A percentile compares a stretch with the other conserved stretches of the same genome.
Evolutionary conservation across 1,139 yeast species (phyloP).

Genomic region (Groenewaldozyma sp.): DNA sequence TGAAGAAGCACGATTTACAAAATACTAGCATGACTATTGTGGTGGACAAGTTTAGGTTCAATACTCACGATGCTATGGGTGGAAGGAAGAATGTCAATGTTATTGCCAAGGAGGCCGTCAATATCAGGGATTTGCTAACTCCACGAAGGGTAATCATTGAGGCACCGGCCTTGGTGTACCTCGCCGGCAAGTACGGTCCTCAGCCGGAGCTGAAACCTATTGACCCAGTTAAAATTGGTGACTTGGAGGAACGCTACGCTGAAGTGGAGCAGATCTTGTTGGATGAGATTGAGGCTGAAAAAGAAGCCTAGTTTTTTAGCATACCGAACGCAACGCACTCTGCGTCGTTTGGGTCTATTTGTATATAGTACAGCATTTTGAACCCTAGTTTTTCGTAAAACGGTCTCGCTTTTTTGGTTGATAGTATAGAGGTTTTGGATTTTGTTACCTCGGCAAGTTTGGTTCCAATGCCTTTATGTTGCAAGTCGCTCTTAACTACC

Average conservation of each 20-base stretch:
- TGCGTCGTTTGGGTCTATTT: neutral
- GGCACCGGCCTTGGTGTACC: slow-evolving; percentile 55
- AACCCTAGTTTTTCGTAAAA: slow-evolving; percentile 4
- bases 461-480: slow-evolving; percentile 9
- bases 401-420: neutral
- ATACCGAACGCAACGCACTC: neutral
- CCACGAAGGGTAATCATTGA: slow-evolving; percentile 75
- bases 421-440: slow-evolving; percentile 13
- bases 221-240: slow-evolving; percentile 9
- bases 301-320: neutral
- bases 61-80: slow-evolving; percentile 44
- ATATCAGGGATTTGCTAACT: slow-evolving; percentile 75
- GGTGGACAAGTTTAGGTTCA: slow-evolving; percentile 42
- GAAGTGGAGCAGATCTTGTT: slow-evolving; percentile 5
- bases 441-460: too few species aligned
- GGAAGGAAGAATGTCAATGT: slow-evolving; percentile 51
- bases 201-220: slow-evolving; percentile 11
- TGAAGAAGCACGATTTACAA: slow-evolving; percentile 45
- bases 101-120: slow-evolving; percentile 66
- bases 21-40: slow-evolving; percentile 59
- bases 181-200: slow-evolving; percentile 17
- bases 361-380: slow-evolving; percentile 5
- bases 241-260: slow-evolving; percentile 4
- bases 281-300: neutral
- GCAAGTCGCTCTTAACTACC: slow-evolving; percentile 11